Evolutionary conservation across 805 yeast genomes (phyloP).

Genomic region (Starmerella potacharoeniae): DNA sequence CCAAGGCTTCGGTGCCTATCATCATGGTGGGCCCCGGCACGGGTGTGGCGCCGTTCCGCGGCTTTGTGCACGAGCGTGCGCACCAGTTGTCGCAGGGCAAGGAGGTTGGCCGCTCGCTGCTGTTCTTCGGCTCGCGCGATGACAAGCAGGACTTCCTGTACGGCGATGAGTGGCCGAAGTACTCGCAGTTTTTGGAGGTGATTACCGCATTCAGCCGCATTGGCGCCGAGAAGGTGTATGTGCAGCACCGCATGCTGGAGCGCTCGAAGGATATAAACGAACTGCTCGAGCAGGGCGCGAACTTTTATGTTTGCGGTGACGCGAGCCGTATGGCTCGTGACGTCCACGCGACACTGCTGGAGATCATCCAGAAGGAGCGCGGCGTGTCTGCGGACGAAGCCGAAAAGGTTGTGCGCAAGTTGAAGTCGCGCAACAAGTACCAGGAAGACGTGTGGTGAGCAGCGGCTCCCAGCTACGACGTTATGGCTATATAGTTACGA

Average conservation of each 20-base stretch:
- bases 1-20: conserved; percentile 69
- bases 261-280: conserved; percentile 40
- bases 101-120: conserved; percentile 56
- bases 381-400: conserved; percentile 58
- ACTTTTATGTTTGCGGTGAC: conserved; percentile 93
- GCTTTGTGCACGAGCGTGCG: conserved; percentile 82
- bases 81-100: conserved; percentile 38
- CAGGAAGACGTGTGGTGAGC: conserved; percentile 95
- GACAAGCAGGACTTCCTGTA: conserved; percentile 73
- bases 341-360: conserved; percentile 59
- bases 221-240: conserved; percentile 51
- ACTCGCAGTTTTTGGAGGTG: conserved; percentile 39
- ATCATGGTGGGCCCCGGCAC: conserved; percentile 97
- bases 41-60: conserved; percentile 97
- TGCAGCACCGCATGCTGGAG: conserved; percentile 60
- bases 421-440: conserved; percentile 74
- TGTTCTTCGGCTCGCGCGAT: conserved; percentile 82
- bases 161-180: conserved; percentile 79
- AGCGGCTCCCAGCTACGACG: not conserved
- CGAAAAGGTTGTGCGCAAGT: conserved; percentile 59
- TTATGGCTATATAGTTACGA: conserved; percentile 1
- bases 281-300: conserved; percentile 58
- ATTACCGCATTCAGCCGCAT: conserved; percentile 83
- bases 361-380: conserved; percentile 52
- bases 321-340: conserved; percentile 93